Conservation (phyloP, 257 asterid genomes). For the Capsicum chinense region DNA sequence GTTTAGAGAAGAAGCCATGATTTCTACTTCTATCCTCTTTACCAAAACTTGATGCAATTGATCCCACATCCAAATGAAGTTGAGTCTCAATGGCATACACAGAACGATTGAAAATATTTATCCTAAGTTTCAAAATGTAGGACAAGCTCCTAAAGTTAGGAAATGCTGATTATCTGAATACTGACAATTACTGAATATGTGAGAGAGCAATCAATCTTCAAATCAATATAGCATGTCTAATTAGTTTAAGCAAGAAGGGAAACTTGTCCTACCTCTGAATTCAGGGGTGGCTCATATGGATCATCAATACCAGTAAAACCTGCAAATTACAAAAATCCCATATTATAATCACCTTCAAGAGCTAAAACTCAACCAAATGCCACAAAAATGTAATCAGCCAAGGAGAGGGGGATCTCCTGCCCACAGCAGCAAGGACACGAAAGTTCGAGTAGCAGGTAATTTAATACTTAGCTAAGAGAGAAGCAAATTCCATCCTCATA, state of each 20-base stretch:
- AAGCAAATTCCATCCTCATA: not conserved
- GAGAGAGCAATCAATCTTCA: conserved; percentile 3
- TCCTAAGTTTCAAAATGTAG: not conserved
- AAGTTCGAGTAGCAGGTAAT: not conserved
- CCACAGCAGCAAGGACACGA: not conserved
- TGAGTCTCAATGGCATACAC: conserved; percentile 5
- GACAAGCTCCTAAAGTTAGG: not conserved
- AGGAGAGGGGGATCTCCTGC: not conserved
- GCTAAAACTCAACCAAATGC: not conserved
- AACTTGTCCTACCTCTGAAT: conserved; percentile 66
- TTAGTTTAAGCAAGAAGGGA: conserved; percentile 24
- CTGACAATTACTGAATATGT: conserved; percentile 1
- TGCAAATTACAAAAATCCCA: conserved; percentile 37
- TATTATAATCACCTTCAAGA: not conserved
- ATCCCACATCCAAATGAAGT: conserved; percentile 10
- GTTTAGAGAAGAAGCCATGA: not conserved
- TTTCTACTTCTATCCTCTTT: not conserved
- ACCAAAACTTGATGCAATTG: not conserved
- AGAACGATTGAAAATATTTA: not conserved
- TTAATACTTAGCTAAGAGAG: not conserved
- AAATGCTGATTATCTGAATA: conserved; percentile 20
- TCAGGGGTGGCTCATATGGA: conserved; percentile 90
- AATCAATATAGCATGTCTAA: conserved; percentile 18
- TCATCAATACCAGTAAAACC: conserved; percentile 98
- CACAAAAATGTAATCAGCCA: not conserved